Conservation (phyloP, 2,329 filamentous ascomycete genomes). For the Aschersonia sp. region DNA sequence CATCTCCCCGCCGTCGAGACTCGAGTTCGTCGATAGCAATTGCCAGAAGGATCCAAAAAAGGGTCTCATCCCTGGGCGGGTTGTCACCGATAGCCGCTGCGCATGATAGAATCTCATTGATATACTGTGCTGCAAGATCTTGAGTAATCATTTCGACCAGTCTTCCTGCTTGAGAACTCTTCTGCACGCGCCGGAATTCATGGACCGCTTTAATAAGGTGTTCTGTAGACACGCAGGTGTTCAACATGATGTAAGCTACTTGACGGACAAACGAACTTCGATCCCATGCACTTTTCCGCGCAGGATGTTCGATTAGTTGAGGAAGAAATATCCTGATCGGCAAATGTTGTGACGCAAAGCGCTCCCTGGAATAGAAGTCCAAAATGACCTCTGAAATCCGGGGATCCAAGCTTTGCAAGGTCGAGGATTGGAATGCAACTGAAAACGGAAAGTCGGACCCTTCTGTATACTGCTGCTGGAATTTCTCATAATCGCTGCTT, state of each 20-base stretch:
- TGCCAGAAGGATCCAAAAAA: constrained; percentile 10
- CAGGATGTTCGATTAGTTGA: constrained; percentile 41
- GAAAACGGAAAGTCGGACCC: neutral
- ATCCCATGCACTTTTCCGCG: constrained; percentile 42
- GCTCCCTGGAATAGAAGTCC: constrained; percentile 9
- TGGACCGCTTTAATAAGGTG: constrained; percentile 8
- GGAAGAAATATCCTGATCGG: constrained; percentile 45
- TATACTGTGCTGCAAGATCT: neutral
- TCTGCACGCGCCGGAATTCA: constrained; percentile 23
- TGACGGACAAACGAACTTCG: constrained; percentile 33
- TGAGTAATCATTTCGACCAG: constrained; percentile 8
- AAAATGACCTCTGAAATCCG: constrained; percentile 23
- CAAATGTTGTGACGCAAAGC: neutral
- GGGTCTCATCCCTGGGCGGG: constrained; percentile 6
- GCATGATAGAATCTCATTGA: constrained; percentile 8
- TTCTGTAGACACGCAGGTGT: neutral
- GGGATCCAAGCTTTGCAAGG: constrained; percentile 17
- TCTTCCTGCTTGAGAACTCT: constrained; percentile 13
- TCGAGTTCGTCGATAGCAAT: constrained; percentile 13
- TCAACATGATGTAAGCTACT: constrained; percentile 35
- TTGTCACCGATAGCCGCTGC: neutral
- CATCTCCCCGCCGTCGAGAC: constrained; percentile 12
- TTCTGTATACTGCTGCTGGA: neutral
- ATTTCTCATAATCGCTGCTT: constrained; percentile 8
- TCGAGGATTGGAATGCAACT: neutral